These are phyloP conservation scores for Nicotiana obtusifolia DNA, from an alignment of 257 asterid species.

Conservation along the genomic window DNA sequence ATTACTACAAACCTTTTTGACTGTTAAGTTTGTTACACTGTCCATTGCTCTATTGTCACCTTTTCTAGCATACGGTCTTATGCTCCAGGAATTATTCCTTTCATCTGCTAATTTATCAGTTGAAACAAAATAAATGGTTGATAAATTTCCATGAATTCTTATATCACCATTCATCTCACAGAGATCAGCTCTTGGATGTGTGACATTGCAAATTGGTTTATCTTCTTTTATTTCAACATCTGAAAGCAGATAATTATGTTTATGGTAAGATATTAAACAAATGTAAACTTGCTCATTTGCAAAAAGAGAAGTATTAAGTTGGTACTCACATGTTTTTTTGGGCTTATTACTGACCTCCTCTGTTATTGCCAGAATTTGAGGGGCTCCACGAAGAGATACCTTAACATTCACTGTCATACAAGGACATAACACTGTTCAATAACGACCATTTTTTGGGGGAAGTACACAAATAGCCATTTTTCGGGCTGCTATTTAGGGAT, in stretches of 20 bases:
- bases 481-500: too few species aligned
- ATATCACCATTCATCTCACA: conserved; percentile 55
- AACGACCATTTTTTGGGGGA: not conserved
- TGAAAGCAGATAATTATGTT: not conserved
- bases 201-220: conserved; percentile 20
- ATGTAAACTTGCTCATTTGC: not conserved
- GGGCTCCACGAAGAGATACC: not conserved
- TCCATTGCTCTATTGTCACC: conserved; percentile 28
- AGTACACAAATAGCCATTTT: too few species aligned
- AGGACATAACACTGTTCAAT: not conserved
- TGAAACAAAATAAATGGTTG: conserved; percentile 43
- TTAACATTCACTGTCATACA: not conserved
- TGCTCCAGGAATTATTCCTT: conserved; percentile 17
- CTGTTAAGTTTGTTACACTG: conserved; percentile 16
- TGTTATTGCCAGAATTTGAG: not conserved
- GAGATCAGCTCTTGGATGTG: conserved; percentile 33
- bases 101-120: not conserved
- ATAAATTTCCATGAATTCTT: conserved; percentile 38
- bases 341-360: not conserved
- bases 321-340: not conserved
- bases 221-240: conserved; percentile 7
- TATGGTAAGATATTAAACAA: not conserved
- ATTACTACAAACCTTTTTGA: not conserved
- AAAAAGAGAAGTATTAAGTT: not conserved
- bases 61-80: conserved; percentile 54